phyloP scores from a whole-genome alignment of 2,329 filamentous ascomycete species.

The Thielaviopsis ethacetica region DNA sequence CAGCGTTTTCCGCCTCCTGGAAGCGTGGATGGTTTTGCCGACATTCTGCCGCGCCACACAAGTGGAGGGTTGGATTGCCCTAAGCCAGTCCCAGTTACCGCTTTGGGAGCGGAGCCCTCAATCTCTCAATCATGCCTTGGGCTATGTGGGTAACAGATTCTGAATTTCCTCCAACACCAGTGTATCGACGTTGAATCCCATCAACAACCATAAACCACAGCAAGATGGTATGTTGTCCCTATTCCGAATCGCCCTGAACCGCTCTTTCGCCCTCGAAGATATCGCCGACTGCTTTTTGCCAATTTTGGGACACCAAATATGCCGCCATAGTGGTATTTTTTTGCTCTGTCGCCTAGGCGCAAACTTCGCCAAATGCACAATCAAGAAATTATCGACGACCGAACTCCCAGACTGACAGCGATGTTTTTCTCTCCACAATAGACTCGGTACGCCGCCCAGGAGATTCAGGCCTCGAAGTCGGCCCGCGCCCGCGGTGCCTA shows the following conservation, averaged over 20 bases:
- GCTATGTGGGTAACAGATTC: constrained; percentile 12
- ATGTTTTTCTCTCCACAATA: constrained; percentile 21
- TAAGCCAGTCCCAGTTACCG: constrained; percentile 10
- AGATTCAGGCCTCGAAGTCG: constrained; percentile 79
- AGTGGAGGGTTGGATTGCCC: constrained; percentile 12
- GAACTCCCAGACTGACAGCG: constrained; percentile 4
- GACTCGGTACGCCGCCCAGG: constrained; percentile 92
- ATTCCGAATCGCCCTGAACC: not conserved
- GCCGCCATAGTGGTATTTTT: not conserved
- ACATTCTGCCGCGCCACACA: constrained; percentile 9
- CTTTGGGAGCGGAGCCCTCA: constrained; percentile 11
- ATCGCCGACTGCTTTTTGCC: not conserved
- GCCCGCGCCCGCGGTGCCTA: constrained; percentile 97
- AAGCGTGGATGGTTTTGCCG: not conserved
- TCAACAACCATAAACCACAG: constrained; percentile 13
- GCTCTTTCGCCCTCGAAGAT: not conserved
- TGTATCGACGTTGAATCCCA: constrained; percentile 13
- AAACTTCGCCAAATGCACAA: not conserved
- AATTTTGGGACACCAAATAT: constrained; percentile 1
- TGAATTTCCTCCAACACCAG: constrained; percentile 12
- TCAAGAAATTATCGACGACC: not conserved
- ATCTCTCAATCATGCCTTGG: constrained; percentile 11
- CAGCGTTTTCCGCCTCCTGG: not conserved
- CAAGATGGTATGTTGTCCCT: constrained; percentile 13
- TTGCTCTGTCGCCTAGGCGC: not conserved